These are phyloP conservation scores for Ceratobasidium sp. DNA, from an alignment of 1,284 basidiomycete genomes.

Conservation along the genomic window DNA sequence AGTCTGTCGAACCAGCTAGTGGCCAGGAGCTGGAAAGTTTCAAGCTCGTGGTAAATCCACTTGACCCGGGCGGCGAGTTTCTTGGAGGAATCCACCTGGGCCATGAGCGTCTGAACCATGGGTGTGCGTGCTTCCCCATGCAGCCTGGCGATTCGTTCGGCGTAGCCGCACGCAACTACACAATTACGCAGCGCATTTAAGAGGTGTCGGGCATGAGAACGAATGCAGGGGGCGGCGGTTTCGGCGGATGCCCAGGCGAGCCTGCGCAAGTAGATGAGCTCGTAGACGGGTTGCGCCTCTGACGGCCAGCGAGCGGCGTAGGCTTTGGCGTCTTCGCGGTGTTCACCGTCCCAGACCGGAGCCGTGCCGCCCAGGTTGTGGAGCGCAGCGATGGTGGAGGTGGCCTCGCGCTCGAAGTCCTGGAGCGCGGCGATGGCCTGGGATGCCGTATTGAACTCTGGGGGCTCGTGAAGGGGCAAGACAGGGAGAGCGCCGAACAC, in stretches of 20 bases:
- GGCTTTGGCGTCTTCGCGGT: neutral
- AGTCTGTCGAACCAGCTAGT: neutral
- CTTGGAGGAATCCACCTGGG: neutral
- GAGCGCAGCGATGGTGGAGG: too few species aligned
- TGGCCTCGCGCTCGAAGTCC: too few species aligned
- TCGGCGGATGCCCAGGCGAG: neutral
- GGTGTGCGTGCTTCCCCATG: too few species aligned
- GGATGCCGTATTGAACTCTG: too few species aligned
- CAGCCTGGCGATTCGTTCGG: neutral
- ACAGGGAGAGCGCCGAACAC: too few species aligned
- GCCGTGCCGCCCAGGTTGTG: too few species aligned
- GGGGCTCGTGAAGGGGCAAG: too few species aligned
- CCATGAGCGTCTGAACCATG: neutral
- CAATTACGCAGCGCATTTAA: neutral
- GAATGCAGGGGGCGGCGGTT: neutral
- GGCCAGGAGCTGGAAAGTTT: neutral
- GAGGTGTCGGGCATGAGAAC: neutral
- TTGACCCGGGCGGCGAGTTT: neutral
- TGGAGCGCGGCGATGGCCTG: too few species aligned
- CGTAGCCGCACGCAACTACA: too few species aligned
- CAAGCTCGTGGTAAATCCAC: neutral
- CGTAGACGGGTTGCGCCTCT: neutral
- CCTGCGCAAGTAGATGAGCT: neutral
- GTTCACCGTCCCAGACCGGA: neutral
- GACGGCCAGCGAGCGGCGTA: neutral